Evolutionary conservation across 108 stramenopile genomes (phyloP).

Genomic region (Nitzschia inconspicua): DNA sequence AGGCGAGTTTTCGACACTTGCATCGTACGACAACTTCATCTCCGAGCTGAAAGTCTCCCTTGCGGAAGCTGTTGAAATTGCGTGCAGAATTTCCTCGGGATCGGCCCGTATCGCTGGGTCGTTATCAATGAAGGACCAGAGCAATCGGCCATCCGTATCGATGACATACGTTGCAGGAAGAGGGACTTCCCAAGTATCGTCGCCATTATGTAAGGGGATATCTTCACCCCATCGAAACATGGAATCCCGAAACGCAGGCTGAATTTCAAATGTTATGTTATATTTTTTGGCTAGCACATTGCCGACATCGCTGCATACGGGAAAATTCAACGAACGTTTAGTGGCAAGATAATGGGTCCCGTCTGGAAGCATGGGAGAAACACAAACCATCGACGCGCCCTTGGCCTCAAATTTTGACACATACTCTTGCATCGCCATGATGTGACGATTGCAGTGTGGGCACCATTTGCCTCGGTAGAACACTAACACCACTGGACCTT

Average conservation of each 20-base stretch:
- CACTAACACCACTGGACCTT: constrained; percentile 11
- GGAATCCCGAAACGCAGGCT: constrained; percentile 6
- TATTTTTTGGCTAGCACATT: constrained; percentile 6
- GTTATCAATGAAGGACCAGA: constrained; percentile 9
- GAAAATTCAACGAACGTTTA: constrained; percentile 8
- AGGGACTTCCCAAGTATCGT: constrained; percentile 12
- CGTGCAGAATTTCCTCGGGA: constrained; percentile 21
- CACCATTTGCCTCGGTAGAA: constrained; percentile 16
- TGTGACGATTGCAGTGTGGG: constrained; percentile 3
- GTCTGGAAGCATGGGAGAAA: constrained; percentile 1
- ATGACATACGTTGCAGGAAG: constrained; percentile 26
- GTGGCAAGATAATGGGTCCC: not conserved
- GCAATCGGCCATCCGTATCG: not conserved
- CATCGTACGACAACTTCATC: too few relatives aligned
- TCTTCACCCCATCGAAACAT: not conserved
- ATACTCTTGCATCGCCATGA: constrained; percentile 5
- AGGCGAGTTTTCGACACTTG: too few relatives aligned
- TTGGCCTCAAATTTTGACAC: constrained; percentile 9
- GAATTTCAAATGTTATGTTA: too few relatives aligned
- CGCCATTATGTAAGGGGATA: constrained; percentile 5
- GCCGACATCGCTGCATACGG: constrained; percentile 10
- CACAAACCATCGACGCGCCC: constrained; percentile 19
- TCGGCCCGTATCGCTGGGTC: constrained; percentile 16
- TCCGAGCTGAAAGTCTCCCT: too few relatives aligned
- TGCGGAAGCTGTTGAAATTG: too few relatives aligned